phyloP scores from a whole-genome alignment of 441 rosid genomes.

The Bocquillonia castaneifolia region DNA sequence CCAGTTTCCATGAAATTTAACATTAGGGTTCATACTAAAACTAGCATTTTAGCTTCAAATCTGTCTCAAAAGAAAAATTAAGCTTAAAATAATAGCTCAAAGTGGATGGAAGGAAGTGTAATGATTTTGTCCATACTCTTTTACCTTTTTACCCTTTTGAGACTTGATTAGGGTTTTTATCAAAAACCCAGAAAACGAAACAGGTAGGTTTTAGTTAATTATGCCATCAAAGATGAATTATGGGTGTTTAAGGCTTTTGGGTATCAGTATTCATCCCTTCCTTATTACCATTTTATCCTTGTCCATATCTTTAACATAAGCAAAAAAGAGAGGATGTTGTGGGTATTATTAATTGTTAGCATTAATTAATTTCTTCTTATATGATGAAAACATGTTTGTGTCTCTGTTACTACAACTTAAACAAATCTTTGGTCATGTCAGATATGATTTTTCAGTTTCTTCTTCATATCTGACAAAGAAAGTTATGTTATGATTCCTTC shows the following conservation, averaged over 20 bases:
- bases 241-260: not conserved
- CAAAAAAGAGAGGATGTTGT: too few species aligned
- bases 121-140: not conserved
- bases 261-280: not conserved
- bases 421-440: slow-evolving; percentile 76
- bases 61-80: slow-evolving; percentile 18
- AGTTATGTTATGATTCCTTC: slow-evolving; percentile 35
- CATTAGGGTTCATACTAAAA: too few species aligned
- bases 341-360: slow-evolving; percentile 23
- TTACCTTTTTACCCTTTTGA: not conserved
- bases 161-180: not conserved
- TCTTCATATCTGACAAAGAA: slow-evolving; percentile 38
- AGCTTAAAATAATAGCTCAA: too few species aligned
- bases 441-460: slow-evolving; percentile 40
- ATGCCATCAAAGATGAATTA: not conserved
- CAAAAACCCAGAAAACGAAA: not conserved
- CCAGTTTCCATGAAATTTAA: too few species aligned
- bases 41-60: slow-evolving; percentile 20
- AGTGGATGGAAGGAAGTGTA: not conserved
- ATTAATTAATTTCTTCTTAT: slow-evolving; percentile 23
- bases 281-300: slow-evolving; percentile 1
- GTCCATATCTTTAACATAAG: not conserved
- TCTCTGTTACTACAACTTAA: slow-evolving; percentile 26
- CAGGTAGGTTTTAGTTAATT: not conserved
- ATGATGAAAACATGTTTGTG: slow-evolving; percentile 33